phyloP scores from a whole-genome alignment of 306 rosid genomes.

The Dryas alaskensis region DNA sequence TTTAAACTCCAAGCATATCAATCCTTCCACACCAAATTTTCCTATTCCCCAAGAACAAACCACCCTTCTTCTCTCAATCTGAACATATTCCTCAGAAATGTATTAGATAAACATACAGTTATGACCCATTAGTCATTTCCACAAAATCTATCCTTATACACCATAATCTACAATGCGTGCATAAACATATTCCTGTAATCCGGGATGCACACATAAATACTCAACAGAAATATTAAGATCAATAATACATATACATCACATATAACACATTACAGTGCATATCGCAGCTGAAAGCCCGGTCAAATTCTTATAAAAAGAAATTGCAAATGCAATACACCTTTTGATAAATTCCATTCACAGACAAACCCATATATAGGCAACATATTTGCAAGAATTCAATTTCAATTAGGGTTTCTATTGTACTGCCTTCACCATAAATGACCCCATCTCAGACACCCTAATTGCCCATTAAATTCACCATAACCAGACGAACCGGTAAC shows the following conservation, averaged over 20 bases:
- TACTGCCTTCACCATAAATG: background rate
- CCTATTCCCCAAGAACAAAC: background rate
- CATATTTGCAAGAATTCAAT: background rate
- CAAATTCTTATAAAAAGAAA: too few species aligned
- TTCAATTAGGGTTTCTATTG: background rate
- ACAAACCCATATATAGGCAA: background rate
- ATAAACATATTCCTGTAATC: background rate
- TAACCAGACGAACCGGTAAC: too few species aligned
- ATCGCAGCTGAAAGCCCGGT: background rate
- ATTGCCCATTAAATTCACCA: background rate
- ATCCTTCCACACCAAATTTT: background rate
- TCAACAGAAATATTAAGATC: background rate
- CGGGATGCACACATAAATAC: background rate
- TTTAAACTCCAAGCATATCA: background rate
- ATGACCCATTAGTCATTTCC: background rate
- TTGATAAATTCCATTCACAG: background rate
- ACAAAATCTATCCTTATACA: background rate
- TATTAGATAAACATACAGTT: background rate
- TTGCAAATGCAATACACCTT: background rate
- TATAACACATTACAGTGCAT: background rate
- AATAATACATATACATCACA: background rate
- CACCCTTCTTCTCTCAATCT: background rate
- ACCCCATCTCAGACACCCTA: slow-evolving; percentile 15
- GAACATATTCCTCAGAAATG: background rate
- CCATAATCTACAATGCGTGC: background rate